phyloP scores from a whole-genome alignment of 139 green algal genomes.

The Volvox africanus region DNA sequence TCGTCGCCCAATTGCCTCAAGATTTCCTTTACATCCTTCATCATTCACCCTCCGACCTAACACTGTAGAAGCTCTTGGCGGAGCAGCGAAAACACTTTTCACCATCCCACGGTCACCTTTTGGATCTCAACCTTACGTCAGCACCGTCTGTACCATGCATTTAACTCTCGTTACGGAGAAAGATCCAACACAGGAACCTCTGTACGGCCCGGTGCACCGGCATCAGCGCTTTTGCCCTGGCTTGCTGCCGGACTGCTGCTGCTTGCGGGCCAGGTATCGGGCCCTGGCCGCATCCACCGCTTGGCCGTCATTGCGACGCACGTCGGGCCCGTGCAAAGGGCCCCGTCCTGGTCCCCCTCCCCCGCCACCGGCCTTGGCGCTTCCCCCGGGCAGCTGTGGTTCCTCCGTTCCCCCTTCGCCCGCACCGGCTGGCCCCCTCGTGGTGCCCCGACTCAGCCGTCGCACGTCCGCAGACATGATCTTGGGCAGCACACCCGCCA shows the following conservation, averaged over 20 bases:
- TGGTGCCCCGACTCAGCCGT: slow-evolving; percentile 73
- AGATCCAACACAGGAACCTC: not conserved
- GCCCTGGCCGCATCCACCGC: slow-evolving; percentile 78
- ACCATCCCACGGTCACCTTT: too few relatives aligned
- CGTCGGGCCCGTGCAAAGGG: not conserved
- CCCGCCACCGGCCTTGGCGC: not conserved
- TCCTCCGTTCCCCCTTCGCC: slow-evolving; percentile 16
- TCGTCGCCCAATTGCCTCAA: too few relatives aligned
- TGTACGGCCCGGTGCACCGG: not conserved
- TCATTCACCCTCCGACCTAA: too few relatives aligned
- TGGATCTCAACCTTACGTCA: too few relatives aligned
- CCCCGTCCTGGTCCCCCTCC: not conserved
- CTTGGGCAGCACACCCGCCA: slow-evolving; percentile 77
- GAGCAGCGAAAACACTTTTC: too few relatives aligned
- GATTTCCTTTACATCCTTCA: too few relatives aligned
- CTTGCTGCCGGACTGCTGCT: slow-evolving; percentile 28
- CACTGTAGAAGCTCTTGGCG: too few relatives aligned
- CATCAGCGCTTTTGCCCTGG: not conserved
- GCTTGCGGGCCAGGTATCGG: slow-evolving; percentile 80
- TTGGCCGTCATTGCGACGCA: slow-evolving; percentile 65
- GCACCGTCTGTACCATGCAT: too few relatives aligned
- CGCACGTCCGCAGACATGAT: slow-evolving; percentile 80
- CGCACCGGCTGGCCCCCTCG: slow-evolving; percentile 11
- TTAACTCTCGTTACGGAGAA: too few relatives aligned
- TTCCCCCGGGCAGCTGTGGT: not conserved